Percentiles rank a stretch among this genome's conserved stretches.
These are phyloP conservation scores for Rhizoctonia solani DNA, from an alignment of 1,284 basidiomycete species.

Conservation along the genomic window DNA sequence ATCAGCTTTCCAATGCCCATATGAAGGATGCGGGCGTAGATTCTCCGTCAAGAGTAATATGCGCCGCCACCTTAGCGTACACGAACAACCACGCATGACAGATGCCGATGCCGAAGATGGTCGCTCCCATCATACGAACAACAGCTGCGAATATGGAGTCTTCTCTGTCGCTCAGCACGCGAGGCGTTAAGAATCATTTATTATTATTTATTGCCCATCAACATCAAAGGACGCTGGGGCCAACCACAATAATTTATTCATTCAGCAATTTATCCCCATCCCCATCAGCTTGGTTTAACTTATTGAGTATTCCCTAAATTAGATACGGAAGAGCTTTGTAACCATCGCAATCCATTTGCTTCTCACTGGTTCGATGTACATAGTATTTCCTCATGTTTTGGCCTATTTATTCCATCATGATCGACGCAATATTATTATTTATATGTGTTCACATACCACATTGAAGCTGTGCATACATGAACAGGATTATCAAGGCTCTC, in stretches of 20 bases:
- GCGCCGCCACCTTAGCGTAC: conserved; percentile 78
- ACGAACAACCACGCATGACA: conserved; percentile 48
- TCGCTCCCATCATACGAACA: neutral
- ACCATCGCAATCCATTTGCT: neutral
- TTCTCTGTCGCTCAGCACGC: conserved; percentile 10
- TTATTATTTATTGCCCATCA: conserved; percentile 9
- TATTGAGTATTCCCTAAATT: no score
- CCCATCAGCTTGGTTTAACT: no score
- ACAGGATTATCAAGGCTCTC: no score
- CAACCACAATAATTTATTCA: neutral
- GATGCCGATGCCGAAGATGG: conserved; percentile 9
- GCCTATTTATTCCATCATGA: neutral
- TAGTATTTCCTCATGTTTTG: neutral
- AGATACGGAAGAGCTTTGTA: neutral
- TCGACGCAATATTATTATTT: neutral
- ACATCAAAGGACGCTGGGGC: neutral
- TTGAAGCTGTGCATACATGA: no score
- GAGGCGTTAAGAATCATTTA: neutral
- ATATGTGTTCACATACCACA: neutral
- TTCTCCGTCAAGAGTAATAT: conserved; percentile 87
- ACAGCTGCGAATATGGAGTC: conserved; percentile 9
- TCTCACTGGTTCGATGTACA: neutral
- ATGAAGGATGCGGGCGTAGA: conserved; percentile 72
- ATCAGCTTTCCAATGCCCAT: conserved; percentile 75
- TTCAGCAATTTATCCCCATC: neutral